Conservation (phyloP, 148 eudicot genomes). For the Rheum nobile region DNA sequence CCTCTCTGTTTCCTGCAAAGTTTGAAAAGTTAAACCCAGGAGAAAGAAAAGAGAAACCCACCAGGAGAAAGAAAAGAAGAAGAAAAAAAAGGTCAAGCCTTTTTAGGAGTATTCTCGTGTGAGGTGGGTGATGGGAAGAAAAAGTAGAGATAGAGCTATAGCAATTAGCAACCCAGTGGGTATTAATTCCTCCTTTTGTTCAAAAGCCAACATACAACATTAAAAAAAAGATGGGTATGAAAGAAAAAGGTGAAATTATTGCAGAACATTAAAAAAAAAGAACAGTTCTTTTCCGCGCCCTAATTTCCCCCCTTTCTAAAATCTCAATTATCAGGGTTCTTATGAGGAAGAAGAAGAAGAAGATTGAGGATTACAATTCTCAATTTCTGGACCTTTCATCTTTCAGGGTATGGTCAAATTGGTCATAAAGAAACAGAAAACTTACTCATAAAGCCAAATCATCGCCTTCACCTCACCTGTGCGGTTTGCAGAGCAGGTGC, state of each 20-base stretch:
- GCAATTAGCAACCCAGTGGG: neutral
- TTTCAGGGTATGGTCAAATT: neutral
- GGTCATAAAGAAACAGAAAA: neutral
- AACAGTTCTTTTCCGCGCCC: neutral
- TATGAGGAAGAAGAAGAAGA: neutral
- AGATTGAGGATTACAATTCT: neutral
- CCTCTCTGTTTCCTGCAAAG: slow-evolving; percentile 8
- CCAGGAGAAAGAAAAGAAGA: neutral
- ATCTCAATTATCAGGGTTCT: neutral
- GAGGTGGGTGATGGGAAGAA: neutral
- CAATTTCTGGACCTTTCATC: neutral
- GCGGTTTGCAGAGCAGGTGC: slow-evolving; percentile 1
- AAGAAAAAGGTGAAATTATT: neutral
- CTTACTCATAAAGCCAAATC: neutral
- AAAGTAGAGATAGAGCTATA: neutral
- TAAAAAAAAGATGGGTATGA: neutral
- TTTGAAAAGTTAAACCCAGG: neutral
- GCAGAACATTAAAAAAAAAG: neutral
- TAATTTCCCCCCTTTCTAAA: neutral
- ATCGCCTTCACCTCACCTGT: neutral
- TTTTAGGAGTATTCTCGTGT: slow-evolving; percentile 11
- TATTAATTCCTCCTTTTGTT: slow-evolving; percentile 5
- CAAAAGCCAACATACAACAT: slow-evolving; percentile 1
- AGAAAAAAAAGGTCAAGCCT: slow-evolving; percentile 3
- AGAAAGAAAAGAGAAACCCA: neutral